These are phyloP conservation scores for Cyclospora cayetanensis DNA, from an alignment of 169 alveolate genomes.

Conservation along the genomic window DNA sequence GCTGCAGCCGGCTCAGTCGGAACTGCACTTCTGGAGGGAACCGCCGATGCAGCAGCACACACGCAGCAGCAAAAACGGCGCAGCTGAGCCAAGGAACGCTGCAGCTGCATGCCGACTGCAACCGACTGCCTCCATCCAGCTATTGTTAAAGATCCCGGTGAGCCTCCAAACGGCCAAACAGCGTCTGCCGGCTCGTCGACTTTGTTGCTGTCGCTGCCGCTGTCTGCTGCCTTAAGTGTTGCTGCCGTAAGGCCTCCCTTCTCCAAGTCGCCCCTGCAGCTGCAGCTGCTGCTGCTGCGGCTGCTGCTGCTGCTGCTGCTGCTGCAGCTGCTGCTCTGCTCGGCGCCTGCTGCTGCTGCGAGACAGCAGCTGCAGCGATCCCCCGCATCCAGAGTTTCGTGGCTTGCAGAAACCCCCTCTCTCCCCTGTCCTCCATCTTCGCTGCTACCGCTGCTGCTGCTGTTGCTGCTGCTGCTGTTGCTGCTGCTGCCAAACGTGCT, in stretches of 20 bases:
- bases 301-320: conserved; percentile 8
- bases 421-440: too few species aligned
- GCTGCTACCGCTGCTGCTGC: not conserved
- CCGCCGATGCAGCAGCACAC: not conserved
- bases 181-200: not conserved
- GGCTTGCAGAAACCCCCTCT: not conserved
- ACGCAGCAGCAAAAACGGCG: not conserved
- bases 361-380: not conserved
- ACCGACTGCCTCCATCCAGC: conserved; percentile 14
- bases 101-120: not conserved
- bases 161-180: not conserved
- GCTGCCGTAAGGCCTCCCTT: too few species aligned
- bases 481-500: conserved; percentile 2
- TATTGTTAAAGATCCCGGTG: not conserved
- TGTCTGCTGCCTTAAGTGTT: too few species aligned
- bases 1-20: not conserved
- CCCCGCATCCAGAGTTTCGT: not conserved
- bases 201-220: not conserved
- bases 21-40: not conserved
- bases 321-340: not conserved
- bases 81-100: not conserved
- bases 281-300: not conserved
- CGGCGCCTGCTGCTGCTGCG: not conserved
- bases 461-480: not conserved
- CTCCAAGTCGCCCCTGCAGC: too few species aligned